phyloP scores from a whole-genome alignment of 2,329 filamentous ascomycete species.

The Cladosporium austrohemisphaericum region DNA sequence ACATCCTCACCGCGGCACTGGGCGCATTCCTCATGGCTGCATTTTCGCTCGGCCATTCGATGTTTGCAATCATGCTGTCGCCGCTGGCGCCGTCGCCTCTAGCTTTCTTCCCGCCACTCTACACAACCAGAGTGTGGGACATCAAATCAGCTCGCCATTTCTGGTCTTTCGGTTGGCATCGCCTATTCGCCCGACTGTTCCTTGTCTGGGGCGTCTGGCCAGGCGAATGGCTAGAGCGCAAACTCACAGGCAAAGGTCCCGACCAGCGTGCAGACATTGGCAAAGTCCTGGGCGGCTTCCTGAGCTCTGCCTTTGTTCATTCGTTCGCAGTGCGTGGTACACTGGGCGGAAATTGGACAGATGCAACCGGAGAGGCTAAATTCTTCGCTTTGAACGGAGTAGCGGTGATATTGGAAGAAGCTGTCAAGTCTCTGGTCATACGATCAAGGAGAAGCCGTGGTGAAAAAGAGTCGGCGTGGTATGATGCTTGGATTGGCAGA shows the following conservation, averaged over 20 bases:
- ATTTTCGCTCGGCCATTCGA: conserved; percentile 41
- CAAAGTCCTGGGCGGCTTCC: conserved; percentile 43
- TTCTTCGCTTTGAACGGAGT: conserved; percentile 33
- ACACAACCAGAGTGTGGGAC: conserved; percentile 41
- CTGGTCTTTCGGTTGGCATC: conserved; percentile 46
- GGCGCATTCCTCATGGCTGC: conserved; percentile 44
- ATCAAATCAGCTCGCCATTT: conserved; percentile 39
- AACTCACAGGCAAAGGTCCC: conserved; percentile 33
- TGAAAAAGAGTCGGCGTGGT: conserved; percentile 25
- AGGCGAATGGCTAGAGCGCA: conserved; percentile 42
- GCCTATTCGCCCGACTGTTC: conserved; percentile 43
- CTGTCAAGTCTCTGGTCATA: conserved; percentile 21
- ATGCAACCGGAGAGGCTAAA: conserved; percentile 30
- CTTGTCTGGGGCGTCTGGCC: conserved; percentile 46
- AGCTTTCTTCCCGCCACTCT: conserved; percentile 44
- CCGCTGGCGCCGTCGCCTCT: conserved; percentile 40
- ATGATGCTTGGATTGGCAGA: conserved; percentile 35
- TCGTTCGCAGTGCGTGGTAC: conserved; percentile 40
- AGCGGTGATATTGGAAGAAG: conserved; percentile 30
- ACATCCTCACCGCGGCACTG: conserved; percentile 38
- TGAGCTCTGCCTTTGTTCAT: conserved; percentile 41
- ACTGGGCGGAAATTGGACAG: conserved; percentile 35
- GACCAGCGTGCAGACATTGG: conserved; percentile 40
- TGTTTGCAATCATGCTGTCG: conserved; percentile 39
- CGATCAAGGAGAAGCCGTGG: conserved; percentile 21